Conservation (phyloP, 768 basidiomycete species). For the Amanita polypyramis region DNA sequence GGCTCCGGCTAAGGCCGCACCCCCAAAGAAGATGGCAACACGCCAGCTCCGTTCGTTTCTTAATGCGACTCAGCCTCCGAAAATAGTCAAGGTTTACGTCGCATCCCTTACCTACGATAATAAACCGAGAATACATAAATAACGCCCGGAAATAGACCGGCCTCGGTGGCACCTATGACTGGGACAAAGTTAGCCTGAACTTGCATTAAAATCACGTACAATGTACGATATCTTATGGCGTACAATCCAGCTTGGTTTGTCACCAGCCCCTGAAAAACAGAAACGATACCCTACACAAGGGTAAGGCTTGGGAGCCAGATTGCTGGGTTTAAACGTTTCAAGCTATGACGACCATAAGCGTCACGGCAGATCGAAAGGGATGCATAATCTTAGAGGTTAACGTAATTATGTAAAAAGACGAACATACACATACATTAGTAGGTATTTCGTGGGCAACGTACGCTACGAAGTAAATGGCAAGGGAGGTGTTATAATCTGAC, state of each 20-base stretch:
- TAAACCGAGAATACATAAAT: conserved; percentile 51
- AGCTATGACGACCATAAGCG: conserved; percentile 17
- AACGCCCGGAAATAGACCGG: conserved; percentile 50
- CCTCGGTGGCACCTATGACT: conserved; percentile 51
- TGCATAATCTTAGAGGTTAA: conserved; percentile 29
- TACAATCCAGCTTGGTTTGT: conserved; percentile 42
- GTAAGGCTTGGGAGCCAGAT: conserved; percentile 54
- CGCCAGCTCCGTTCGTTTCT: conserved; percentile 52
- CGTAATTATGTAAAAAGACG: background rate
- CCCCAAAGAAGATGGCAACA: conserved; percentile 54
- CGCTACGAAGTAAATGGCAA: conserved; percentile 51
- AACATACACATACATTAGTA: background rate
- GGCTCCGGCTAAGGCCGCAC: conserved; percentile 51
- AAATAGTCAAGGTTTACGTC: background rate
- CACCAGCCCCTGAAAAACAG: conserved; percentile 44
- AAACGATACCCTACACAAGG: conserved; percentile 46
- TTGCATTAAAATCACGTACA: conserved; percentile 11
- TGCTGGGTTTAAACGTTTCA: conserved; percentile 51
- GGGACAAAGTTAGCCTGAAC: background rate
- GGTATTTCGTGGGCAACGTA: conserved; percentile 39
- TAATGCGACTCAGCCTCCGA: background rate
- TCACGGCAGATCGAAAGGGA: background rate
- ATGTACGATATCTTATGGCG: conserved; percentile 41
- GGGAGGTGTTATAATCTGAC: conserved; percentile 43
- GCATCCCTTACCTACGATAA: conserved; percentile 29